Percentiles rank a stretch among this genome's conserved stretches.
phyloP scores from a whole-genome alignment of 257 asterid species.

The Lantana camara region DNA sequence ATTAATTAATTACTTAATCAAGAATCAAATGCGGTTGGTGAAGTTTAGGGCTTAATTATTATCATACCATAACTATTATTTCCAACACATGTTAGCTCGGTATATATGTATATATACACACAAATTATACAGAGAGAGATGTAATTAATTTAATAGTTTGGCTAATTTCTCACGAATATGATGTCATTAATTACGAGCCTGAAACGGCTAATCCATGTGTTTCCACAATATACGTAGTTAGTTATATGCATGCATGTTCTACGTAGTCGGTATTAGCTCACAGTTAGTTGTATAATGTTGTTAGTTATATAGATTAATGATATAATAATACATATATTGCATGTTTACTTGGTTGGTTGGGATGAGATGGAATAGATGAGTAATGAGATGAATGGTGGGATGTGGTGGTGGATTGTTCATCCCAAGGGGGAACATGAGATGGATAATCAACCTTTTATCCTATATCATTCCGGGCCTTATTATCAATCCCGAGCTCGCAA shows the following conservation, averaged over 20 bases:
- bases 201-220: conserved; percentile 64
- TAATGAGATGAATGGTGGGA: too few species aligned
- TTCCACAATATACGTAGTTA: conserved; percentile 38
- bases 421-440: too few species aligned
- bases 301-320: too few species aligned
- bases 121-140: too few species aligned
- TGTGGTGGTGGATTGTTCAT: too few species aligned
- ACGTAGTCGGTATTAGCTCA: not conserved
- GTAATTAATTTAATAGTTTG: conserved; percentile 40
- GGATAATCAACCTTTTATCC: too few species aligned
- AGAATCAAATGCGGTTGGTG: conserved; percentile 44
- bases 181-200: conserved; percentile 33
- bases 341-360: too few species aligned
- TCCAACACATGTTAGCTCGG: conserved; percentile 49
- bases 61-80: conserved; percentile 15
- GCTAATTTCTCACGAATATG: conserved; percentile 37
- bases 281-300: too few species aligned
- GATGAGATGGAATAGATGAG: too few species aligned
- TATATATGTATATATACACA: not conserved
- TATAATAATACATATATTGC: too few species aligned
- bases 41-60: conserved; percentile 26
- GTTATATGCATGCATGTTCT: not conserved
- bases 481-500: too few species aligned
- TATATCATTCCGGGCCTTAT: too few species aligned
- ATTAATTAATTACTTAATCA: conserved; percentile 23